Percentiles rank a stretch among this genome's conserved stretches.
Conservation (phyloP, 2,329 filamentous ascomycete species). For the Microdochium nivale region DNA sequence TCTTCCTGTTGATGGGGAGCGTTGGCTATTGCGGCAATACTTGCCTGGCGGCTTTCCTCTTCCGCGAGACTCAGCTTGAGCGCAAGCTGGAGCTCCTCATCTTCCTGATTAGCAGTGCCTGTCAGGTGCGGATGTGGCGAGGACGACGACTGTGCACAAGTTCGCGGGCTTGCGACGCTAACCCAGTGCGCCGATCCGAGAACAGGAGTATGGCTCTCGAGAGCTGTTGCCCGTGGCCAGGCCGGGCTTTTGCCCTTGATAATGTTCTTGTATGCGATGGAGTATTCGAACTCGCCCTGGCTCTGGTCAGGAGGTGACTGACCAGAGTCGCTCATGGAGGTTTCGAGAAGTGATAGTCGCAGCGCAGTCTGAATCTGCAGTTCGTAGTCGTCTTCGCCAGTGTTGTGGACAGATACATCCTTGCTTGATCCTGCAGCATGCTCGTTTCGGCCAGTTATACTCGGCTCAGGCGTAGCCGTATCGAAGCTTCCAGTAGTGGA, state of each 20-base stretch:
- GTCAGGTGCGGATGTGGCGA: conserved; percentile 8
- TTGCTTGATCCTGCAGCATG: conserved; percentile 13
- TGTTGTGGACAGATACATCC: background rate
- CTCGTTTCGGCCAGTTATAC: conserved; percentile 32
- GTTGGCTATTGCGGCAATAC: conserved; percentile 3
- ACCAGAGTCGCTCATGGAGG: conserved; percentile 33
- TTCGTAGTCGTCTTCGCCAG: conserved; percentile 45
- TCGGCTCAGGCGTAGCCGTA: conserved; percentile 47
- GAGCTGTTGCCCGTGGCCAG: conserved; percentile 1
- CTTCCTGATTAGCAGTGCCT: conserved; percentile 16
- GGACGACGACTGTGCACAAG: conserved; percentile 3
- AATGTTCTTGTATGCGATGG: conserved; percentile 39
- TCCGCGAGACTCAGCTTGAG: conserved; percentile 52
- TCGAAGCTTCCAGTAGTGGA: conserved; percentile 28
- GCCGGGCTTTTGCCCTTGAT: conserved; percentile 29
- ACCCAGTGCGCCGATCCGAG: background rate
- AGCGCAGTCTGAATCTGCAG: conserved; percentile 55
- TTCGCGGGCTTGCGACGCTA: background rate
- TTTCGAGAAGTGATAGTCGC: conserved; percentile 50
- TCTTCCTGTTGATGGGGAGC: conserved; percentile 7
- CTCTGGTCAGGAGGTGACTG: conserved; percentile 35
- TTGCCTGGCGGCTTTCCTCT: conserved; percentile 28
- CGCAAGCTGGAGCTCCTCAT: conserved; percentile 53
- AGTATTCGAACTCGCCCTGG: conserved; percentile 41
- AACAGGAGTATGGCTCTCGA: conserved; percentile 23